Percentiles rank a stretch among this genome's conserved stretches.
Evolutionary conservation across 1,139 yeast species (phyloP).

Genomic region (Protomyces inundatus): DNA sequence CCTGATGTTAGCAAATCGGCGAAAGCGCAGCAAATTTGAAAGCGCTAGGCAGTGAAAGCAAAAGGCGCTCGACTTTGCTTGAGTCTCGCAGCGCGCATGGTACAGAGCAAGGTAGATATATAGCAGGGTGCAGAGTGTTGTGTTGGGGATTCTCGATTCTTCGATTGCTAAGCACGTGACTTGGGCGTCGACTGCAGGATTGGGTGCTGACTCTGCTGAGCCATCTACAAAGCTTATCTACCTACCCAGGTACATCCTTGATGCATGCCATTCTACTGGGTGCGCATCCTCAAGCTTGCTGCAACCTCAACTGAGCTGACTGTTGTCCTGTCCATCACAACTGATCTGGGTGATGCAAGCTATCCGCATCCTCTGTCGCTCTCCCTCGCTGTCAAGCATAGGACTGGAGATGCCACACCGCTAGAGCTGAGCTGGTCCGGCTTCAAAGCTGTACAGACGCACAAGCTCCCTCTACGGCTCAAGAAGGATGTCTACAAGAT

Average conservation of each 20-base stretch:
- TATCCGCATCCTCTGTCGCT: neutral
- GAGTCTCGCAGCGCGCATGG: too few relatives aligned
- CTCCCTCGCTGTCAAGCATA: neutral
- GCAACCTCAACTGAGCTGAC: neutral
- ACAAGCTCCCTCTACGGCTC: neutral
- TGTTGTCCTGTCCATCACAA: neutral
- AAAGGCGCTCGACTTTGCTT: too few relatives aligned
- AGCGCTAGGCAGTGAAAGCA: too few relatives aligned
- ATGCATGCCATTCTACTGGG: neutral
- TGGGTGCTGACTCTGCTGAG: too few relatives aligned
- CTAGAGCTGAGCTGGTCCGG: neutral
- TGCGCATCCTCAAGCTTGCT: neutral
- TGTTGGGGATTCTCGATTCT: too few relatives aligned
- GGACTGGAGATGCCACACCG: neutral
- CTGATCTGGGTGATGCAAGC: conserved; percentile 18
- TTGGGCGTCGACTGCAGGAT: too few relatives aligned
- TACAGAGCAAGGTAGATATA: too few relatives aligned
- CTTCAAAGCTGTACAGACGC: neutral
- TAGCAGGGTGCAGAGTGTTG: too few relatives aligned
- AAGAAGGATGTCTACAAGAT: neutral
- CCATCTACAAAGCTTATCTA: neutral
- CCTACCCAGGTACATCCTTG: neutral
- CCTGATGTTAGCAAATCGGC: too few relatives aligned
- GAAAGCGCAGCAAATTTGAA: too few relatives aligned
- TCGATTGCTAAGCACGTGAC: too few relatives aligned